Base-by-base conservation (phyloP, 148 eudicot species). In the Camellia sinensis region DNA sequence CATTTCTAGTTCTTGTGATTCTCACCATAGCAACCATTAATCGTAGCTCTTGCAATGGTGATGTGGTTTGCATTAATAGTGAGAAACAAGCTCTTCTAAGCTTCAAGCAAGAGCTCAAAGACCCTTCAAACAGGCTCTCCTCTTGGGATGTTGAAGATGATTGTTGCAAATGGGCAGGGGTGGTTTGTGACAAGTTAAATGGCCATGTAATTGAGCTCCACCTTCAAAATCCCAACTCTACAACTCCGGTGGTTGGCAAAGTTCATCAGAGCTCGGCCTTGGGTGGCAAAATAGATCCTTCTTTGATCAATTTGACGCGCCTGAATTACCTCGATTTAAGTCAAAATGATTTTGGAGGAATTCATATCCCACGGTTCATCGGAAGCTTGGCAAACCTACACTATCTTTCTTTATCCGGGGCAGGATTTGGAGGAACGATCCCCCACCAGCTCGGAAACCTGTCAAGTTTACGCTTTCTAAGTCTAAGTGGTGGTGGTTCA, bases 131-230 rank as follows among this genome's bases (percentile, higher is more conserved):
- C 21, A 44, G 2, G 13, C 65, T 78, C 65, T 52, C 80, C 68
- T 67, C 80, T 5, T 78, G 80, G 80, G 48, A n/a, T 0, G 37
- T 0, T 48, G 53, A 8, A 18, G 52, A 68, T 46, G 57, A 53
- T 53, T 78, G 80, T 40, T 78, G 80, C 73, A 56, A 40, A 9
- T 78, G 80, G 80, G 57, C 40, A 21, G 80, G 80, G 22, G 73
- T 78, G 3, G 64, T 68, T 5, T 78, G 80, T 66, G 40, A 52
- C 80, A 67, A 78, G 15, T 6, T 17, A 15, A 78, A 74, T 13
- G 74, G 74, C 19, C 73, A 67, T 40, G 80, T 78, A 29, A 15
- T 4, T 14, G 48, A 53, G 56, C 80, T 68, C 40, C 40, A 40
- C 46, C 70, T 66, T 37, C 17, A 11, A 40, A 40, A 40, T 66